Base-by-base conservation (phyloP, 139 green algal species). In the Chlamydomonas urium region DNA sequence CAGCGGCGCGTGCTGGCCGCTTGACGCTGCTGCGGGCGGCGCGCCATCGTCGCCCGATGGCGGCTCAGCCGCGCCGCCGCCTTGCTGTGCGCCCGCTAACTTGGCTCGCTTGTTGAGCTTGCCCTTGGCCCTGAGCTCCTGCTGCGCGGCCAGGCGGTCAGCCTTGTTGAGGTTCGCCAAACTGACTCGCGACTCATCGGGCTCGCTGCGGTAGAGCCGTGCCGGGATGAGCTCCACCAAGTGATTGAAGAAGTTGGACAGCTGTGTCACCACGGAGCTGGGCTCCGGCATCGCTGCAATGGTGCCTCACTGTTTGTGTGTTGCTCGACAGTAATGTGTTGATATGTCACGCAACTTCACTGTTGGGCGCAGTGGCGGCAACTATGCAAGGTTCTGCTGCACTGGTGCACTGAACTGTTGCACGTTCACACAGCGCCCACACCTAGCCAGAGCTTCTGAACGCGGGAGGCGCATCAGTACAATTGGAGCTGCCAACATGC, bases 171-270 rank as follows among this genome's bases (percentile, higher is more conserved):
- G 72, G 38, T 62, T 75, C 38, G 56, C 69, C 17, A 81, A 47
- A 56, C 85, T 72, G 1, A 86, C 32, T 2, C 42, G 59, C 19
- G 78, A 65, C 1, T 80, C 68, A 2, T 76, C 65, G 19, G 74
- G 69, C 21, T 79, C 71, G 19, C 28, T 47, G 37, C 87, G 75
- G 47, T 92, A 94, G 68, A 81, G 81, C 32, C 78, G 82, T 0
- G 86, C 75, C 29, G 89, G 88, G 29, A 94, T 85, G 0, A 90
- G 63, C 32, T 92, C 86, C 0, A 89, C 89, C 2, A 94, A 72
- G 10, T 73, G 72, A 57, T 92, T 83, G 66, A 94, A 94, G 70
- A 92, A 94, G 3, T 17, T 19, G 5, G 66, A 73, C 28, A 73
- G 38, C 63, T 63, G n/a, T n/a, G n/a, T n/a, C n/a, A n/a, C n/a